Percentiles rank a stretch among this genome's conserved stretches.
Conservation (phyloP, 495 filamentous ascomycete genomes). For the Astrothelium macrocarpum region DNA sequence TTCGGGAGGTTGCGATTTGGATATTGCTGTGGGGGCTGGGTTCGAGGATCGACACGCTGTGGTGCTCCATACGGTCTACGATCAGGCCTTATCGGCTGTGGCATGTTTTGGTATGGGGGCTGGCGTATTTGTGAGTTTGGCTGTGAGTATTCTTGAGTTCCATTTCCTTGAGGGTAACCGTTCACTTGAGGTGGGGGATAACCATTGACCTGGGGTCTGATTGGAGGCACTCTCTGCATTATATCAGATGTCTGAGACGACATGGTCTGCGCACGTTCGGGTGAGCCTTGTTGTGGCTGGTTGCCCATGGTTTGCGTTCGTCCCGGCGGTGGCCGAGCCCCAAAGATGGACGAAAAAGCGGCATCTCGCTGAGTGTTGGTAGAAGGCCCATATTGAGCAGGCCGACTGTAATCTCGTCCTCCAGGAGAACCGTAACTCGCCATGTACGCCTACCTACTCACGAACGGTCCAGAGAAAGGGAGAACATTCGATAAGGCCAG, state of each 20-base stretch:
- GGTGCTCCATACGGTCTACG: constrained; percentile 56
- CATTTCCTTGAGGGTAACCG: constrained; percentile 36
- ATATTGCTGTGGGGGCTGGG: constrained; percentile 48
- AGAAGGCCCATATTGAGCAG: constrained; percentile 51
- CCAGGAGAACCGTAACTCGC: constrained; percentile 73
- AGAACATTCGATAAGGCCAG: neutral
- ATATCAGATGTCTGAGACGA: constrained; percentile 51
- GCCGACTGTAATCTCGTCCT: constrained; percentile 57
- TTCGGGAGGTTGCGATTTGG: constrained; percentile 47
- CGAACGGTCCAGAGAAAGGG: neutral
- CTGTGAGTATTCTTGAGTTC: constrained; percentile 15
- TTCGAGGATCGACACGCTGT: constrained; percentile 60
- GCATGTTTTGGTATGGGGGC: constrained; percentile 52
- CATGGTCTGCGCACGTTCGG: constrained; percentile 85
- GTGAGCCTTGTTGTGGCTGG: constrained; percentile 46
- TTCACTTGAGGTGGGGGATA: constrained; percentile 46
- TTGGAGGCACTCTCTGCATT: constrained; percentile 50
- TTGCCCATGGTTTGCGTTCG: constrained; percentile 85
- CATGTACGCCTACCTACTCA: constrained; percentile 42
- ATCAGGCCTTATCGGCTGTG: constrained; percentile 51
- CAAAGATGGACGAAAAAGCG: constrained; percentile 94
- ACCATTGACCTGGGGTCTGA: constrained; percentile 48
- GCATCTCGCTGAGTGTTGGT: constrained; percentile 77
- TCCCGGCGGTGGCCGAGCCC: constrained; percentile 69
- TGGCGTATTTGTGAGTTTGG: constrained; percentile 38